Conservation (phyloP, 768 basidiomycete genomes). For the Cantharellus anzutake region DNA sequence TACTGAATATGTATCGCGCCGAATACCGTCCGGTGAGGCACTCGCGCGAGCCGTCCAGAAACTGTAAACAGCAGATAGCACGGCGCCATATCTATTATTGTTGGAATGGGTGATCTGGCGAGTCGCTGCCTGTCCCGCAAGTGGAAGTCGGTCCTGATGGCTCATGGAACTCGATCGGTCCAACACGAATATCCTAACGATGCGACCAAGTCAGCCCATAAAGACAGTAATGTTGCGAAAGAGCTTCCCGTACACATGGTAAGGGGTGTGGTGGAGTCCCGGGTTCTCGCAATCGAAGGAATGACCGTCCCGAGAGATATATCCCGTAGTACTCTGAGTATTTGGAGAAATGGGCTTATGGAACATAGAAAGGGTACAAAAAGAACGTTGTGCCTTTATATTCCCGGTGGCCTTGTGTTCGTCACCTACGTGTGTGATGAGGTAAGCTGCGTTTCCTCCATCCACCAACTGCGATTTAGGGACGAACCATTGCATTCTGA, state of each 20-base stretch:
- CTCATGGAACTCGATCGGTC: slow-evolving; percentile 40
- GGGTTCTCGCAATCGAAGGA: slow-evolving; percentile 36
- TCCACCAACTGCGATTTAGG: slow-evolving; percentile 39
- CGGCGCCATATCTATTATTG: slow-evolving; percentile 38
- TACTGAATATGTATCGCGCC: slow-evolving; percentile 38
- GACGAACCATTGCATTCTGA: slow-evolving; percentile 19
- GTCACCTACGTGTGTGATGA: no score
- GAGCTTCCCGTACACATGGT: slow-evolving; percentile 36
- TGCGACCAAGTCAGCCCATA: neutral
- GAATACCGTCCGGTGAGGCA: slow-evolving; percentile 15
- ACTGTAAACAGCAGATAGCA: no score
- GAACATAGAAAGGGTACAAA: no score
- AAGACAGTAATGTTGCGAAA: neutral
- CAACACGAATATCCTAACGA: slow-evolving; percentile 32
- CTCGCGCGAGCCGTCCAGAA: slow-evolving; percentile 37
- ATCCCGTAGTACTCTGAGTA: no score
- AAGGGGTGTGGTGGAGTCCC: slow-evolving; percentile 25
- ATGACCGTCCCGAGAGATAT: no score
- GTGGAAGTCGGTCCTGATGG: slow-evolving; percentile 23
- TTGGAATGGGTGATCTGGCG: slow-evolving; percentile 19
- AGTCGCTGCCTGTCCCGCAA: slow-evolving; percentile 27
- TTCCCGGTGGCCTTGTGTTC: no score
- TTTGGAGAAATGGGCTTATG: no score
- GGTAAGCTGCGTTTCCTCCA: no score
- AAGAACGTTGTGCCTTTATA: no score